Conservation (phyloP, 768 basidiomycete genomes). For the Kwoniella shandongensis region DNA sequence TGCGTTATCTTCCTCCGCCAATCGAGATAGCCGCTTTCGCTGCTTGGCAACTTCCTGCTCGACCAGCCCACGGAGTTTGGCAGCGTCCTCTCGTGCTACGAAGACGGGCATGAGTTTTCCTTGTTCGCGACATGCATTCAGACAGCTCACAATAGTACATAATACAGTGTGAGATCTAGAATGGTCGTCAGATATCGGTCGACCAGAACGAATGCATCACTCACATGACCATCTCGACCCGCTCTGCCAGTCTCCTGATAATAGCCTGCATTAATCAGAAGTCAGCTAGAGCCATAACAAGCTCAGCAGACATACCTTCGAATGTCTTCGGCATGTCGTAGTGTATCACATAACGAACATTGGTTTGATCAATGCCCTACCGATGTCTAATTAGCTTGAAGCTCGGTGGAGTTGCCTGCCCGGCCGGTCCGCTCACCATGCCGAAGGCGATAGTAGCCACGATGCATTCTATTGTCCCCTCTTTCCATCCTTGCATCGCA, state of each 20-base stretch:
- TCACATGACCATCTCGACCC: slow-evolving; percentile 52
- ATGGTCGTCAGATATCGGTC: slow-evolving; percentile 4
- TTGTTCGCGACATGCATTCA: background rate
- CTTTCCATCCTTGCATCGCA: slow-evolving; percentile 33
- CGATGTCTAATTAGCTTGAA: background rate
- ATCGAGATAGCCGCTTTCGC: slow-evolving; percentile 13
- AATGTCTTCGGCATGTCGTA: slow-evolving; percentile 53
- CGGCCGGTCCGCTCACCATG: slow-evolving; percentile 47
- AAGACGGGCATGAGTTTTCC: slow-evolving; percentile 5
- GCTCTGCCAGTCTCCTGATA: slow-evolving; percentile 55
- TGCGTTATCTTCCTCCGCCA: slow-evolving; percentile 18
- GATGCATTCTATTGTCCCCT: slow-evolving; percentile 31
- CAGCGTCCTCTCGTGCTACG: slow-evolving; percentile 52
- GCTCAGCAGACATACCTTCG: slow-evolving; percentile 33
- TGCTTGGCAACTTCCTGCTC: slow-evolving; percentile 28
- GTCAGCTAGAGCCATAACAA: background rate
- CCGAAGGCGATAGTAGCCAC: slow-evolving; percentile 54
- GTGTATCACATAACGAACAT: slow-evolving; percentile 54
- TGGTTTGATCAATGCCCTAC: slow-evolving; percentile 53
- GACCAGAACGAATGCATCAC: slow-evolving; percentile 1
- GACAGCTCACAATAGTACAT: slow-evolving; percentile 50
- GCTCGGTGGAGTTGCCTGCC: too few species aligned
- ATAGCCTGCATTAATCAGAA: slow-evolving; percentile 41
- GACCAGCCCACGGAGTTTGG: slow-evolving; percentile 33
- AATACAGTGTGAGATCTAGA: slow-evolving; percentile 50